Evolutionary conservation across 192 early-diverging fungal species (phyloP).

Genomic region (Cetraspora pellucida): DNA sequence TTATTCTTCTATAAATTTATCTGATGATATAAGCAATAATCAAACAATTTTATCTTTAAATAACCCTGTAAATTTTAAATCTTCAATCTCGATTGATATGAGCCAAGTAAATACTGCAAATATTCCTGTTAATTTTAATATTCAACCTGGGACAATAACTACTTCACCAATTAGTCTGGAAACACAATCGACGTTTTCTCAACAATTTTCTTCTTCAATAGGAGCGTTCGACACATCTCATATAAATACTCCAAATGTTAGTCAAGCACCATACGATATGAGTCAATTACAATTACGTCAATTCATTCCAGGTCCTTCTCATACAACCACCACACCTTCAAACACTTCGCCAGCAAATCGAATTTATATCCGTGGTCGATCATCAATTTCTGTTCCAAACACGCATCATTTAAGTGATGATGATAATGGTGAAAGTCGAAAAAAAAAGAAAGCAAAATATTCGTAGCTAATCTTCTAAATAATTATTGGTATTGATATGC

Average conservation of each 20-base stretch:
- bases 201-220: not conserved
- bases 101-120: not conserved
- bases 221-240: not conserved
- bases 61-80: conserved; percentile 1
- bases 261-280: not conserved
- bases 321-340: not conserved
- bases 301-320: not conserved
- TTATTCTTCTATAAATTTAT: not conserved
- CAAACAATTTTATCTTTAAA: not conserved
- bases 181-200: not conserved
- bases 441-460: not conserved
- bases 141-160: not conserved
- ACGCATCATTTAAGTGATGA: not conserved
- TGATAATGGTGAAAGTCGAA: not conserved
- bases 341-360: not conserved
- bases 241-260: not conserved
- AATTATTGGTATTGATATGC: too few relatives aligned
- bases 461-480: not conserved
- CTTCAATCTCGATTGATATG: not conserved
- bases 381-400: conserved; percentile 29
- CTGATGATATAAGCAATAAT: not conserved
- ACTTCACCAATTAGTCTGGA: not conserved
- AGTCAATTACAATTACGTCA: conserved; percentile 1
- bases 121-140: not conserved
- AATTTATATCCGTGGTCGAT: conserved; percentile 1